phyloP scores from a whole-genome alignment of 1,139 yeast genomes.

The Yamadazyma membranifaciens region DNA sequence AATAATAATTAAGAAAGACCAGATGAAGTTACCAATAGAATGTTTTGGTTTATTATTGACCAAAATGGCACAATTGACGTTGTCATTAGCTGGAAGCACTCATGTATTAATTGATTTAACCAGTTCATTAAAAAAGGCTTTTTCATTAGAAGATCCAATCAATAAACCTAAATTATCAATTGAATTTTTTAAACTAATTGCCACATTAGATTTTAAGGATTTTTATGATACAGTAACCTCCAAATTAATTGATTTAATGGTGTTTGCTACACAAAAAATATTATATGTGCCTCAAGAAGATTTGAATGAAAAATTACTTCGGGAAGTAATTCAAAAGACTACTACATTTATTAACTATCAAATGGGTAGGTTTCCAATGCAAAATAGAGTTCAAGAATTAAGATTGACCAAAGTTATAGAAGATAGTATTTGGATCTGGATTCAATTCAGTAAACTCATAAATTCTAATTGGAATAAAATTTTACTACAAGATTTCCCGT shows the following conservation, averaged over 20 bases:
- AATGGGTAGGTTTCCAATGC: slow-evolving; percentile 40
- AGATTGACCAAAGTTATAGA: slow-evolving; percentile 26
- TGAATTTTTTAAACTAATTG: slow-evolving; percentile 10
- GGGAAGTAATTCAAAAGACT: slow-evolving; percentile 4
- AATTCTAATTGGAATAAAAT: slow-evolving; percentile 37
- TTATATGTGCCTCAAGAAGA: neutral
- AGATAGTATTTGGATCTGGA: slow-evolving; percentile 30
- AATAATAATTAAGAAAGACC: slow-evolving; percentile 13
- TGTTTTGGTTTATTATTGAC: slow-evolving; percentile 18
- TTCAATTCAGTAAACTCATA: slow-evolving; percentile 18
- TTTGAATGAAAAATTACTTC: neutral
- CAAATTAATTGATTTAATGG: slow-evolving; percentile 11
- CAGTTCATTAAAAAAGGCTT: slow-evolving; percentile 9
- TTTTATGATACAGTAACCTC: slow-evolving; percentile 12
- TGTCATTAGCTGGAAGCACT: slow-evolving; percentile 17
- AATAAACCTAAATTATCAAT: slow-evolving; percentile 1
- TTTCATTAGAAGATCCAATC: slow-evolving; percentile 8
- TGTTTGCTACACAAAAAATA: slow-evolving; percentile 4
- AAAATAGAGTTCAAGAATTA: slow-evolving; percentile 23
- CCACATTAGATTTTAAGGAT: slow-evolving; percentile 8
- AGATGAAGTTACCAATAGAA: slow-evolving; percentile 20
- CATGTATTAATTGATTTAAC: slow-evolving; percentile 18
- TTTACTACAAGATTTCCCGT: slow-evolving; percentile 39
- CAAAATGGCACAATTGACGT: slow-evolving; percentile 13
- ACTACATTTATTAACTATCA: slow-evolving; percentile 18